A percentile compares a stretch with the other conserved stretches of the same genome.
Conservation (phyloP, 2,329 filamentous ascomycete genomes). For the Immersiporthe knoxdaviesiana region DNA sequence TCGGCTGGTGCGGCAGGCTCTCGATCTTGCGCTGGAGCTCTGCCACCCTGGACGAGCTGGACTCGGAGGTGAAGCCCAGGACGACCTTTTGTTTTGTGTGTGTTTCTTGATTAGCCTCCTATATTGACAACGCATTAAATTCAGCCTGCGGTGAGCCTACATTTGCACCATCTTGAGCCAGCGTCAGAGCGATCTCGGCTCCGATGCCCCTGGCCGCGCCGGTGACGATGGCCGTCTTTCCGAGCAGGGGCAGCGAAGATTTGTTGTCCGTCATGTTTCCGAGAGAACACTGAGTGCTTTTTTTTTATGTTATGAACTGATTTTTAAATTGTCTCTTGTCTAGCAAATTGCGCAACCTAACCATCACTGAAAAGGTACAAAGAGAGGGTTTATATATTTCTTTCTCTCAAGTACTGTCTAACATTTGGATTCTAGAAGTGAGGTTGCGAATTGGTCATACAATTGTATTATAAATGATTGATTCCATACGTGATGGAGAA, state of each 20-base stretch:
- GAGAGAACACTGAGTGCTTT: not conserved
- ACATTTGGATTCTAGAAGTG: not conserved
- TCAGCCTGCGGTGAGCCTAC: conserved; percentile 22
- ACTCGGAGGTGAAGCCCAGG: conserved; percentile 65
- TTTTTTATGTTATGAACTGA: too few species aligned
- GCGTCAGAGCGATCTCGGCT: conserved; percentile 42
- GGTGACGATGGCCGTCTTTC: conserved; percentile 47
- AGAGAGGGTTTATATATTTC: not conserved
- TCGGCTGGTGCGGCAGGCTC: conserved; percentile 45
- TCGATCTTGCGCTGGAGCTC: conserved; percentile 63
- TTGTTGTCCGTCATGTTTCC: not conserved
- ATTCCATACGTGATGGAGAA: not conserved
- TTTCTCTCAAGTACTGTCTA: not conserved
- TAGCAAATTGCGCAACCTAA: not conserved
- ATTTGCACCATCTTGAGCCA: conserved; percentile 41
- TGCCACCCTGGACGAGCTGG: conserved; percentile 62
- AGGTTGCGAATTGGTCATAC: not conserved
- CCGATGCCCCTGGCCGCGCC: conserved; percentile 38
- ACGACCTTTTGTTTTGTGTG: conserved; percentile 43
- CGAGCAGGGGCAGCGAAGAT: conserved; percentile 33
- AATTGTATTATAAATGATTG: not conserved
- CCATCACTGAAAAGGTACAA: not conserved
- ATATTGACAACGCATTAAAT: too few species aligned
- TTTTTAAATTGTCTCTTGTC: not conserved
- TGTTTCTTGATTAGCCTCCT: too few species aligned